Base-by-base conservation (phyloP, 2,329 filamentous ascomycete genomes). In the Xenosphaeropsis pyriputrescens region DNA sequence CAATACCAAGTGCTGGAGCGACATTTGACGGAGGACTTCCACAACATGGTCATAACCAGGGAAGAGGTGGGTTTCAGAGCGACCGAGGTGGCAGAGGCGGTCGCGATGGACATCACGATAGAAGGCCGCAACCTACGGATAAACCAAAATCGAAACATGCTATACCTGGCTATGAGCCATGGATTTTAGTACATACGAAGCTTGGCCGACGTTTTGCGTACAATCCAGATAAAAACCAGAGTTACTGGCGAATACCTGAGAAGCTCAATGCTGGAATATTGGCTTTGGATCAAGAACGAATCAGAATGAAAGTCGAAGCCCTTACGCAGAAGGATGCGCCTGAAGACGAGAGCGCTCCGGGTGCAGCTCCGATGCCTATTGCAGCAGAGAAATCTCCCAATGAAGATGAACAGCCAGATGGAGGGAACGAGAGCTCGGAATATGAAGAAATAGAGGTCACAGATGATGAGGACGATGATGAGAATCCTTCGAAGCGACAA, bases 171-270 rank as follows among this genome's bases (percentile, higher is more conserved):
- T 83, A 76, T 49, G 79, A 82, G 48, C 83, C 86, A 13, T 98
- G 91, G 91, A 61, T 93, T 0, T 64, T 98, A 3, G 85, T 98
- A n/a, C 84, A 81, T 54, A 98, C 91, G 1, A 95, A 85, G 54
- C 76, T 89, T 44, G 84, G 85, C 16, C 70, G 91, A 40, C 73
- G 88, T 37, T 98, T 98, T 53, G 86, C 88, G 2, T 84, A 93
- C 62, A 94, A 98, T 48, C 73, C 78, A 0, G 70, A 72, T 38
- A 94, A 89, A 46, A 83, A 89, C 29, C 71, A 86, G 47, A 96
- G 88, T 57, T 86, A 86, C 57, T 98, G 93, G 91, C 85, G 85
- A 51, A 91, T 95, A 50, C 91, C 91, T 0, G 75, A 85, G 39
- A 79, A 91, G 55, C 68, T 98, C 29, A 79, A 88, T 69, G 77